These are phyloP conservation scores for Trichosporon ovoides DNA, from an alignment of 1,284 basidiomycete genomes.

Conservation along the genomic window DNA sequence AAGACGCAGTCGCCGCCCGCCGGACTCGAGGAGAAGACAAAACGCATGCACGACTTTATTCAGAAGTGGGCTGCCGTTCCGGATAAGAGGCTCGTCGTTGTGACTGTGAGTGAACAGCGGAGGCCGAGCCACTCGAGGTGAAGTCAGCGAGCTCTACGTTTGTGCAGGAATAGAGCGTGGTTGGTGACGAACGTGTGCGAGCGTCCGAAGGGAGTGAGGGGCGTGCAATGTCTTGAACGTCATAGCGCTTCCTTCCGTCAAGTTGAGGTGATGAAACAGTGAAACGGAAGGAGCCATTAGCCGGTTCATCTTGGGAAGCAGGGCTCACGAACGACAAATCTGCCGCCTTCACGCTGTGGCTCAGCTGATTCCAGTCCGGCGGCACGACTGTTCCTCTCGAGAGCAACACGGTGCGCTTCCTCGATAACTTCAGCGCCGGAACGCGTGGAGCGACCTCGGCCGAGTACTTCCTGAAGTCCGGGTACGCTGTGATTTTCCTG, in stretches of 20 bases:
- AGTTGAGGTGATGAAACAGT: no score
- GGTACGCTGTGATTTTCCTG: slow-evolving; percentile 98
- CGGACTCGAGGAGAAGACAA: slow-evolving; percentile 62
- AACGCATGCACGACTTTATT: slow-evolving; percentile 65
- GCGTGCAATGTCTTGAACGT: no score
- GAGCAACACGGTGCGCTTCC: slow-evolving; percentile 95
- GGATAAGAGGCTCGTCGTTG: slow-evolving; percentile 76
- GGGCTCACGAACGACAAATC: no score
- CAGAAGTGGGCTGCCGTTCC: slow-evolving; percentile 57
- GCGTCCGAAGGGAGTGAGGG: no score
- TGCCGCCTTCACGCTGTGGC: no score
- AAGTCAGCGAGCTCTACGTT: neutral
- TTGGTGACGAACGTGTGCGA: neutral
- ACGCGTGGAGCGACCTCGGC: slow-evolving; percentile 96
- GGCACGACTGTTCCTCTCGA: slow-evolving; percentile 93
- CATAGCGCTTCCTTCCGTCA: no score
- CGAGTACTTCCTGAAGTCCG: slow-evolving; percentile 86
- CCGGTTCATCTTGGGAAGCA: no score
- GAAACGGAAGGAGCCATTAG: no score
- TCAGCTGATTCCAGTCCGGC: slow-evolving; percentile 62
- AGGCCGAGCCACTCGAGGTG: no score
- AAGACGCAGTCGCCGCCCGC: slow-evolving; percentile 70
- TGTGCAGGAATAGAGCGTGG: neutral
- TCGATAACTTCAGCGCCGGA: slow-evolving; percentile 98
- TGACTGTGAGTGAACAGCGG: slow-evolving; percentile 64